Evolutionary conservation across 2,329 filamentous ascomycete genomes (phyloP), one percentile per base, ranked within the genome.

Genomic region (Venturia oleaginea): DNA sequence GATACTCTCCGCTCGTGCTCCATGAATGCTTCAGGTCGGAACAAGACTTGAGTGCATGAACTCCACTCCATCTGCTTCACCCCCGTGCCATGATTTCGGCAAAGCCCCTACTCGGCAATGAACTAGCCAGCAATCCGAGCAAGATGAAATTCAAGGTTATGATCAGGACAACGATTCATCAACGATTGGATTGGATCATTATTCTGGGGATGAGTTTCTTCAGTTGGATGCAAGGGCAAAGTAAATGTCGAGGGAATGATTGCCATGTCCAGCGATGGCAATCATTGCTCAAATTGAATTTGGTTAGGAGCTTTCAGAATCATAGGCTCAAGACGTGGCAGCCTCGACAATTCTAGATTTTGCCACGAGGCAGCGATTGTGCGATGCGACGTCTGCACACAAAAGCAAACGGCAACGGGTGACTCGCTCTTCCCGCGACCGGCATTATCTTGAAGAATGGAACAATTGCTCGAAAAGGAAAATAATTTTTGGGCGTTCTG

Each of bases 401-500:
- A 55, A 32, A 32, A 55, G 27, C 30, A 27, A 34, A 15, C 51
- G 27, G 51, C 27, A 57, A 10, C 30, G 51, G 51, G 51, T 10
- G 30, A 32, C 27, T 57, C 30, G 51, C 27, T 51, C n/a, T n/a
- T n/a, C 51, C 51, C 51, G 51, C 30, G 5, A 34, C 51, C 51
- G 51, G 51, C 51, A 57, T 57, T 57, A 57, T 34, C 51, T 57
- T 57, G 51, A 57, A 57, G 51, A 57, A 57, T 57, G 51, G 51
- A 57, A 57, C 27, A 57, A 34, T 57, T 4, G 27, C 15, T 57
- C 30, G 30, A 57, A 57, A 34, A 57, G 51, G 51, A 3, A 57
- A 57, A 57, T 22, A 57, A 5, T 30, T 34, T 34, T 4, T 57
- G 51, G 43, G 30, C 51, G 30, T 57, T 57, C 51, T 19, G 51